Percentiles rank a stretch among this genome's conserved stretches.
These are phyloP conservation scores for Tetrapisispora phaffii DNA, from an alignment of 805 yeast species.

Conservation along the genomic window DNA sequence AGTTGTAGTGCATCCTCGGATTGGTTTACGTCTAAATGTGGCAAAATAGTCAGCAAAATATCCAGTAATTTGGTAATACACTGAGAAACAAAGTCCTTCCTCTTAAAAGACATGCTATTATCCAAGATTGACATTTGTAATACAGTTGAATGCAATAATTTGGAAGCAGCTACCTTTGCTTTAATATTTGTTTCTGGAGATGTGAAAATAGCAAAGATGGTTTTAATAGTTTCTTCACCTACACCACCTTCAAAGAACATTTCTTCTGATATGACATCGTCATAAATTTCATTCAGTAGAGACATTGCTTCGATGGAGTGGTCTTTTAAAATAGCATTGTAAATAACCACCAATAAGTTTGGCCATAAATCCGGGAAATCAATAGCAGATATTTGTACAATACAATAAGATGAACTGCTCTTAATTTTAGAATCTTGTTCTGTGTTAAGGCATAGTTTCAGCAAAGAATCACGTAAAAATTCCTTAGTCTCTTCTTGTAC, in stretches of 20 bases:
- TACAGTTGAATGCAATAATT: conserved; percentile 44
- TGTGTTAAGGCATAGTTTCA: conserved; percentile 37
- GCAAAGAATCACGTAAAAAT: conserved; percentile 39
- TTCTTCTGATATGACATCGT: conserved; percentile 76
- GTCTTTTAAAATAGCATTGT: conserved; percentile 30
- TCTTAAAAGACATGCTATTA: conserved; percentile 9
- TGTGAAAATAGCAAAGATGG: conserved; percentile 36
- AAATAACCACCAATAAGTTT: conserved; percentile 42
- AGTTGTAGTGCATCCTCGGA: conserved; percentile 5
- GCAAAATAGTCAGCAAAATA: conserved; percentile 8
- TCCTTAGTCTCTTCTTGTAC: conserved; percentile 44
- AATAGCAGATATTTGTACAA: conserved; percentile 75
- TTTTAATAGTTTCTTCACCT: conserved; percentile 44
- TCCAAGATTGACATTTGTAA: conserved; percentile 36
- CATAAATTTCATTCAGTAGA: conserved; percentile 67
- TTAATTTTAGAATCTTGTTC: conserved; percentile 50
- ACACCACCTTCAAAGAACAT: conserved; percentile 74
- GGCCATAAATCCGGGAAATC: conserved; percentile 99
- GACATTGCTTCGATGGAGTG: conserved; percentile 42
- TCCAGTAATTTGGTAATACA: conserved; percentile 13
- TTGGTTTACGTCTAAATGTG: conserved; percentile 3
- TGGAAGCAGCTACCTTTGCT: conserved; percentile 39
- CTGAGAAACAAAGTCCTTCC: conserved; percentile 13
- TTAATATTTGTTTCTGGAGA: conserved; percentile 24
- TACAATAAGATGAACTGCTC: conserved; percentile 58